Conservation (phyloP, 352 stramenopile species). For the Phytophthora brassicae region DNA sequence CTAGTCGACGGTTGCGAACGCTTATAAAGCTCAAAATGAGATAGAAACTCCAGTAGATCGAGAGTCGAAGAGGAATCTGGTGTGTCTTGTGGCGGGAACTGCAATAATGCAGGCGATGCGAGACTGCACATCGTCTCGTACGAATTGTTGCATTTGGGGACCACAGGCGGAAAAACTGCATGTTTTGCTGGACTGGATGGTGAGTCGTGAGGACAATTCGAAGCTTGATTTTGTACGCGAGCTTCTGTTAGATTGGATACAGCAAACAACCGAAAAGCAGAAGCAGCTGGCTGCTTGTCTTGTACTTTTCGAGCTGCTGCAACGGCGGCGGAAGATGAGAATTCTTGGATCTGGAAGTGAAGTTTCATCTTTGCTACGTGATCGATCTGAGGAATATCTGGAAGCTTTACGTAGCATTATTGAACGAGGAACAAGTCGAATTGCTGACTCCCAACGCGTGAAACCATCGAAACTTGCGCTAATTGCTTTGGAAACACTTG, state of each 20-base stretch:
- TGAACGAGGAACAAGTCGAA: constrained; percentile 16
- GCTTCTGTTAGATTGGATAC: constrained; percentile 41
- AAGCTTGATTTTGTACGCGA: constrained; percentile 28
- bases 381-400: constrained; percentile 15
- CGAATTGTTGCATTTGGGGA: constrained; percentile 63
- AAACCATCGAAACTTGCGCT: constrained; percentile 58
- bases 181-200: constrained; percentile 59
- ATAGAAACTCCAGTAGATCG: not conserved
- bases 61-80: constrained; percentile 40
- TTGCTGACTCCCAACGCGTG: constrained; percentile 24
- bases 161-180: constrained; percentile 49
- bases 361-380: constrained; percentile 6
- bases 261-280: constrained; percentile 36
- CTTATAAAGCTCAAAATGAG: constrained; percentile 14
- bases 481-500: constrained; percentile 54
- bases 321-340: constrained; percentile 28
- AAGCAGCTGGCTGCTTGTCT: constrained; percentile 58
- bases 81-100: constrained; percentile 40
- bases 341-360: not conserved
- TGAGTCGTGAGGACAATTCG: constrained; percentile 11
- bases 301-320: constrained; percentile 61
- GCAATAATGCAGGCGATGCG: constrained; percentile 45
- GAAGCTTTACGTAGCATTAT: constrained; percentile 21
- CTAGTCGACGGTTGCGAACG: constrained; percentile 13
- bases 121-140: constrained; percentile 44